Evolutionary conservation across 2,329 filamentous ascomycete genomes (phyloP).

Genomic region (Aspergillus thermomutatus): DNA sequence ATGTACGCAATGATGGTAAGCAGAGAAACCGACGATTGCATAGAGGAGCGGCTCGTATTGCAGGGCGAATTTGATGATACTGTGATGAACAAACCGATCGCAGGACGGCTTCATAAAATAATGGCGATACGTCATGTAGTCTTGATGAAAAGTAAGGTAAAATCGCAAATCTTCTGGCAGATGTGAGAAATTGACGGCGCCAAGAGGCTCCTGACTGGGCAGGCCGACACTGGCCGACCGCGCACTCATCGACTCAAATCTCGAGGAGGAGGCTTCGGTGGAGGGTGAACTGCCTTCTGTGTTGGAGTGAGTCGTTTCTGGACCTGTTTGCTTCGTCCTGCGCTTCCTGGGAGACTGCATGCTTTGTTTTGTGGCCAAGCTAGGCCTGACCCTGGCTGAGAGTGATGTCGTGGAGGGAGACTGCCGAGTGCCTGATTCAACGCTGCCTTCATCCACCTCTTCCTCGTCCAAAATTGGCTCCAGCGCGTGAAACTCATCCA

Average conservation of each 20-base stretch:
- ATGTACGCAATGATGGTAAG: constrained; percentile 76
- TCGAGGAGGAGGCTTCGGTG: constrained; percentile 47
- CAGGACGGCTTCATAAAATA: constrained; percentile 73
- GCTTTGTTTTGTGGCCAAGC: constrained; percentile 26
- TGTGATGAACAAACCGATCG: constrained; percentile 68
- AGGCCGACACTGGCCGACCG: constrained; percentile 30
- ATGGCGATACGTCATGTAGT: constrained; percentile 76
- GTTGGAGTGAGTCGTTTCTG: constrained; percentile 37
- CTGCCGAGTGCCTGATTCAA: constrained; percentile 19
- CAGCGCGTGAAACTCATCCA: constrained; percentile 38
- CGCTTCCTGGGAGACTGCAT: constrained; percentile 28
- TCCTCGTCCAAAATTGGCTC: constrained; percentile 45
- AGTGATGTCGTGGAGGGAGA: constrained; percentile 19
- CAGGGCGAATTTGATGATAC: constrained; percentile 69
- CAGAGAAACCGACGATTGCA: constrained; percentile 81
- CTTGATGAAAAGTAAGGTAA: constrained; percentile 74
- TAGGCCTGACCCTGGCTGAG: constrained; percentile 17
- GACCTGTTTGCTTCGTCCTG: constrained; percentile 22
- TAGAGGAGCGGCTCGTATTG: constrained; percentile 79
- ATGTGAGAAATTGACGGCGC: constrained; percentile 23
- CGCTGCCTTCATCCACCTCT: constrained; percentile 26
- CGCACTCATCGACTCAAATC: constrained; percentile 34
- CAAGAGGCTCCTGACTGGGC: constrained; percentile 19
- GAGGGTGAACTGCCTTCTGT: constrained; percentile 51
- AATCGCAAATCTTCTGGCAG: constrained; percentile 66